Conservation (phyloP, 2,329 filamentous ascomycete species). For the Pseudonectria buxi region DNA sequence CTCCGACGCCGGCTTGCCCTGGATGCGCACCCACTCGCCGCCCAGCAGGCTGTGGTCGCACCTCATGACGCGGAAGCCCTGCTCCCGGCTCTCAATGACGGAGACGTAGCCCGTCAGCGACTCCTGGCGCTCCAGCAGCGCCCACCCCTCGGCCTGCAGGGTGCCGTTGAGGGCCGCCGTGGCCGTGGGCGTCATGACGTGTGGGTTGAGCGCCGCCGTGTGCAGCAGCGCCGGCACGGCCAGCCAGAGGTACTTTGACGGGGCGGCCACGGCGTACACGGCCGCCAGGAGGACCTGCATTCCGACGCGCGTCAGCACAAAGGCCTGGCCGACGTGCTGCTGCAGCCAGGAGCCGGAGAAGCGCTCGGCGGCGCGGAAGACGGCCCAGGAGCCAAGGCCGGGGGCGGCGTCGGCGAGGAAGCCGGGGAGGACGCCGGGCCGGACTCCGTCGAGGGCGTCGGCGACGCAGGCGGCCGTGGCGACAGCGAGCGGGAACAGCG, state of each 20-base stretch:
- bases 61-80: constrained; percentile 73
- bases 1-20: constrained; percentile 58
- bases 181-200: constrained; percentile 57
- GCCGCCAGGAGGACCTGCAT: constrained; percentile 62
- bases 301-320: constrained; percentile 63
- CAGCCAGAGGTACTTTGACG: constrained; percentile 60
- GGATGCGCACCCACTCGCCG: constrained; percentile 71
- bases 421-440: constrained; percentile 47
- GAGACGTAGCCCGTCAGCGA: constrained; percentile 90
- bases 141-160: constrained; percentile 60
- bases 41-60: constrained; percentile 93
- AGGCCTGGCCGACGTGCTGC: constrained; percentile 50
- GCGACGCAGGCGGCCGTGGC: constrained; percentile 59
- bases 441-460: constrained; percentile 55
- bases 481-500: constrained; percentile 62
- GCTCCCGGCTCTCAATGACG: constrained; percentile 67
- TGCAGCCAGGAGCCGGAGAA: constrained; percentile 35
- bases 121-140: constrained; percentile 73
- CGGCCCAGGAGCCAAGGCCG: constrained; percentile 58
- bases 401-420: constrained; percentile 57
- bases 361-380: constrained; percentile 50
- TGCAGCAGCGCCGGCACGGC: constrained; percentile 68
- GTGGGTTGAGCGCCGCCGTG: constrained; percentile 65
- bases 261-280: constrained; percentile 58
- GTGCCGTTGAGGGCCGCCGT: constrained; percentile 59